Evolutionary conservation across 352 stramenopile species (phyloP).

Genomic region (Halophytophthora polymorphica): DNA sequence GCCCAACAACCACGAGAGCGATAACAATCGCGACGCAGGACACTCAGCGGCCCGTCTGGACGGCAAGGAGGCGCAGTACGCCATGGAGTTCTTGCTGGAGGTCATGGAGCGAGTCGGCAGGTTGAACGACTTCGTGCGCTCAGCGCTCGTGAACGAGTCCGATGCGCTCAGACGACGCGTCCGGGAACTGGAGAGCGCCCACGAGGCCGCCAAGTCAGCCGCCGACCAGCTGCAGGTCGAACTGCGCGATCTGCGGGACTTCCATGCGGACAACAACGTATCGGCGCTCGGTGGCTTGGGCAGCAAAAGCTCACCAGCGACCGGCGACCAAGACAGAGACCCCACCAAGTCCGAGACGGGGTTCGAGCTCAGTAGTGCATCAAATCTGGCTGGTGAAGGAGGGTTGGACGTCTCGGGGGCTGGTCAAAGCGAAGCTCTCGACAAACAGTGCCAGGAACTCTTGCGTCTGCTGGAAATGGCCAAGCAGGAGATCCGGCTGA

Average conservation of each 20-base stretch:
- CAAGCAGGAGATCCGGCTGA: slow-evolving; percentile 68
- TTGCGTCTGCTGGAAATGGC: slow-evolving; percentile 58
- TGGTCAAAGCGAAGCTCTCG: slow-evolving; percentile 23
- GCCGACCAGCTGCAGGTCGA: slow-evolving; percentile 39
- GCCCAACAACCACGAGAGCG: slow-evolving; percentile 1
- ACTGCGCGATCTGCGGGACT: slow-evolving; percentile 40
- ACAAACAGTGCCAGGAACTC: slow-evolving; percentile 51
- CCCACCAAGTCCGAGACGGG: too few relatives aligned
- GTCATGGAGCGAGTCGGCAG: slow-evolving; percentile 35
- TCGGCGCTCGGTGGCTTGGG: slow-evolving; percentile 9
- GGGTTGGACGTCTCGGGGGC: background rate
- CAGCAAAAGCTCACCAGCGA: background rate
- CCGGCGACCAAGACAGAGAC: too few relatives aligned
- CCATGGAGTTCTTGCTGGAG: slow-evolving; percentile 39
- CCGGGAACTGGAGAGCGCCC: slow-evolving; percentile 10
- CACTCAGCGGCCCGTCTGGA: background rate
- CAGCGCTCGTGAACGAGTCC: slow-evolving; percentile 32
- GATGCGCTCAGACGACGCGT: slow-evolving; percentile 11
- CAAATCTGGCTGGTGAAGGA: too few relatives aligned
- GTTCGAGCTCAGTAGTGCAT: too few relatives aligned
- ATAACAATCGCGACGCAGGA: slow-evolving; percentile 2
- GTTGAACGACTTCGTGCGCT: slow-evolving; percentile 36
- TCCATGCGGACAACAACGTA: slow-evolving; percentile 31
- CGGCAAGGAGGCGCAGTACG: slow-evolving; percentile 42
- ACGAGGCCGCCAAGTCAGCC: slow-evolving; percentile 3